Base-by-base conservation (phyloP, 345 rosid species). In the Citrus mangshanensis region DNA sequence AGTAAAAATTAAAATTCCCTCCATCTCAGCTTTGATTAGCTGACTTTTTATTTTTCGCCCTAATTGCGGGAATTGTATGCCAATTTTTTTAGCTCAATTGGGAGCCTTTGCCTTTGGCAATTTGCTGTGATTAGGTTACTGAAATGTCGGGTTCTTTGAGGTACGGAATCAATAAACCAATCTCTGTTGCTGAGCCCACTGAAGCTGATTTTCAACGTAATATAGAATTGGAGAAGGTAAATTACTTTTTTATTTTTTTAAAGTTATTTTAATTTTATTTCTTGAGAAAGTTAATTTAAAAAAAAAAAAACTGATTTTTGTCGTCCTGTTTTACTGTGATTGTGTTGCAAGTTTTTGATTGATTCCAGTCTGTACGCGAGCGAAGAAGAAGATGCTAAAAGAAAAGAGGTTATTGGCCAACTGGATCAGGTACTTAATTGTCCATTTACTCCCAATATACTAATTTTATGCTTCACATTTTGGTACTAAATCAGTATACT, bases 131-230 rank as follows among this genome's bases (percentile, higher is more conserved):
- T 58, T 38, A 25, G 42, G 55, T 55, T 65, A 72, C 32, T 64
- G 76, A 77, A 84, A 92, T 90, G 91, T 89, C 82, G 88, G 87
- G 83, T 73, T 79, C 93, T 70, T 90, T 86, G 82, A 86, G 86
- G 19, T 87, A 54, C 69, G 98, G 95, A 63, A 93, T 92, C 54
- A 92, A 93, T 77, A 88, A 93, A 76, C 97, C 98, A 30, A 91
- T 95, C 70, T 95, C 98, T 27, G 74, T 90, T 69, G 86, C 93
- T 30, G 97, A 92, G 64, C 98, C 98, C 30, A 85, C 88, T 0
- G 83, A 91, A n/a, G 89, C 85, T 40, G 98, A 95, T 92, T 27
- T 83, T 24, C 94, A 83, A 80, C 89, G 92, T 42, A 92, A 85
- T 82, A 46, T 70, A 1, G 92, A 91, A 81, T 86, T 95, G 30